Percentiles rank a stretch among this genome's conserved stretches.
phyloP scores from a whole-genome alignment of 2,329 filamentous ascomycete species.

The Biscogniauxia sp. region DNA sequence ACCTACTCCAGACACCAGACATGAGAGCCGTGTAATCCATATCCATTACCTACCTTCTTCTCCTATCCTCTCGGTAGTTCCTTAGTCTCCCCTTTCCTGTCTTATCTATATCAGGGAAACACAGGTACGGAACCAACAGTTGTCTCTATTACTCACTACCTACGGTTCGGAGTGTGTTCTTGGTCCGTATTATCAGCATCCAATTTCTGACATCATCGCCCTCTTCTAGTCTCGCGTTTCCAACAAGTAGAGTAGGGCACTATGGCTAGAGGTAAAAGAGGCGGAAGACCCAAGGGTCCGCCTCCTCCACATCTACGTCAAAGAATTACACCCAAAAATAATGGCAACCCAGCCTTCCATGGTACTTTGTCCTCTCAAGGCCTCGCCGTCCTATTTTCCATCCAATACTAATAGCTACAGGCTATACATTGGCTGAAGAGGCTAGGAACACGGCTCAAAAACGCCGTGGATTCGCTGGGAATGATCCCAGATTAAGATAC shows the following conservation, averaged over 20 bases:
- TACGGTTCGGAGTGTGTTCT: constrained; percentile 4
- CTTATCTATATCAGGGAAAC: neutral
- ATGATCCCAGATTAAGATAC: constrained; percentile 43
- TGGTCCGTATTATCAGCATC: constrained; percentile 22
- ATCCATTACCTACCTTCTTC: neutral
- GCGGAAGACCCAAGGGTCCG: constrained; percentile 14
- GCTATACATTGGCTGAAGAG: constrained; percentile 46
- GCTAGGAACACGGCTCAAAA: constrained; percentile 48
- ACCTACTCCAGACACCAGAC: too few relatives aligned
- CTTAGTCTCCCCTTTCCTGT: neutral
- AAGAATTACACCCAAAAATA: constrained; percentile 14
- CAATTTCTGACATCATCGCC: neutral
- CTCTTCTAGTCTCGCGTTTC: neutral
- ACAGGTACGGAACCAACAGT: neutral
- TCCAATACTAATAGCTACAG: constrained; percentile 26
- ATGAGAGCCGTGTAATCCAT: too few relatives aligned
- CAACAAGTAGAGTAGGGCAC: neutral
- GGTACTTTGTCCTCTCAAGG: constrained; percentile 16
- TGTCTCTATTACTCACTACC: neutral
- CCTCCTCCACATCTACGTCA: constrained; percentile 12
- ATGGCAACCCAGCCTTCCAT: constrained; percentile 16
- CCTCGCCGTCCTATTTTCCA: neutral
- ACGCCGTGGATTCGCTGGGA: constrained; percentile 40
- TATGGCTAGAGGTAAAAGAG: neutral
- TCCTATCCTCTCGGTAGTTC: neutral